These are phyloP conservation scores for Tubosaeta sp. DNA, from an alignment of 768 basidiomycete genomes.

Conservation along the genomic window DNA sequence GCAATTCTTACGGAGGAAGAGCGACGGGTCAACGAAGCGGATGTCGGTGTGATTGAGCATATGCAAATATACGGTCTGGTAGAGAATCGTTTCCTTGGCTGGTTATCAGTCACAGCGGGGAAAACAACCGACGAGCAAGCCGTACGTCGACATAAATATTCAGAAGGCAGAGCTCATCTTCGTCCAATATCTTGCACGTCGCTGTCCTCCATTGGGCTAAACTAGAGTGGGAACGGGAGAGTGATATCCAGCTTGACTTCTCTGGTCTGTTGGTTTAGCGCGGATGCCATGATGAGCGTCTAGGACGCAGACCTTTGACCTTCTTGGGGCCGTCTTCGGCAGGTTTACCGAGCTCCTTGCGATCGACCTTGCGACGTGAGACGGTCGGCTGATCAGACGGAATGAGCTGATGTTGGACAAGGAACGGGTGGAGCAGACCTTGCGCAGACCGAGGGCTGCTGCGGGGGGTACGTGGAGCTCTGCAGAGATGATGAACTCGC, in stretches of 20 bases:
- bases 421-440: slow-evolving; percentile 39
- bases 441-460: slow-evolving; percentile 49
- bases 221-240: slow-evolving; percentile 46
- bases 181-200: slow-evolving; percentile 65
- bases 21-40: slow-evolving; percentile 65
- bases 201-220: slow-evolving; percentile 70
- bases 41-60: slow-evolving; percentile 77
- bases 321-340: slow-evolving; percentile 47
- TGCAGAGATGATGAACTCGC: slow-evolving; percentile 58
- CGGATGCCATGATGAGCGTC: neutral
- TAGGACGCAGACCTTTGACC: slow-evolving; percentile 50
- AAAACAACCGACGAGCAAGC: neutral
- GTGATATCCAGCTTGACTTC: slow-evolving; percentile 67
- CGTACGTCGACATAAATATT: slow-evolving; percentile 75
- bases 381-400: slow-evolving; percentile 36
- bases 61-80: slow-evolving; percentile 70
- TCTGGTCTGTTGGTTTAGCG: slow-evolving; percentile 38
- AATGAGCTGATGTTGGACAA: slow-evolving; percentile 8
- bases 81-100: slow-evolving; percentile 63
- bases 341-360: slow-evolving; percentile 36
- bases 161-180: slow-evolving; percentile 61
- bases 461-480: slow-evolving; percentile 59
- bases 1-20: slow-evolving; percentile 75
- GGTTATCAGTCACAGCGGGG: slow-evolving; percentile 9
- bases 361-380: slow-evolving; percentile 54